Conservation (phyloP, 257 asterid species). For the Ocimum tenuiflorum region DNA sequence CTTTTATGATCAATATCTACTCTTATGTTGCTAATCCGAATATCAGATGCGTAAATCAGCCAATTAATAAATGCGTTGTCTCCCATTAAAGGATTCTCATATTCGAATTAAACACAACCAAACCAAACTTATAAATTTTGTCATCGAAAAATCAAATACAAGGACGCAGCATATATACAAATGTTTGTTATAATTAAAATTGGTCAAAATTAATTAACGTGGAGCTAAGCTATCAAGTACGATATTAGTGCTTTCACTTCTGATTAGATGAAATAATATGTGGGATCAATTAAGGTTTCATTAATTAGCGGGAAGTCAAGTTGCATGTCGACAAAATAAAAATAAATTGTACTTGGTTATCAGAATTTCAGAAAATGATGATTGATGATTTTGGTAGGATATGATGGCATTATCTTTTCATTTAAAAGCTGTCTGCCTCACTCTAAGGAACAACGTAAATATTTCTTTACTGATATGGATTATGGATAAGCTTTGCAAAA, state of each 20-base stretch:
- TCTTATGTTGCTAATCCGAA: no score
- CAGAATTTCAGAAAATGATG: not conserved
- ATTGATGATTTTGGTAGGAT: not conserved
- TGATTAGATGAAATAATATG: not conserved
- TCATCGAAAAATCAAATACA: no score
- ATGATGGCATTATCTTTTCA: constrained; percentile 11
- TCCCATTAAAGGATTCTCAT: no score
- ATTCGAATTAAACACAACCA: no score
- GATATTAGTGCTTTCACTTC: not conserved
- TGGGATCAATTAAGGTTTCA: not conserved
- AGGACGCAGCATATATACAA: no score
- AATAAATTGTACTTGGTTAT: constrained; percentile 7
- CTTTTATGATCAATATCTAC: no score
- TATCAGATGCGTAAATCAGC: no score
- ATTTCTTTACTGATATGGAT: not conserved
- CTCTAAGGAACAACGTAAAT: not conserved
- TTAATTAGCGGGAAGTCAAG: not conserved
- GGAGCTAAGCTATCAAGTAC: not conserved
- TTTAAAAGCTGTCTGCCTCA: not conserved
- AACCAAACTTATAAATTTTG: no score
- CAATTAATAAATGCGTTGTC: no score
- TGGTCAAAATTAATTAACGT: not conserved
- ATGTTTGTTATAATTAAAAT: no score
- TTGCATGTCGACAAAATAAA: no score
- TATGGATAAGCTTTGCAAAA: constrained; percentile 23